A percentile compares a stretch with the other conserved stretches of the same genome.
These are phyloP conservation scores for Fusarium coffeatum DNA, from an alignment of 2,329 filamentous ascomycete species.

Conservation along the genomic window DNA sequence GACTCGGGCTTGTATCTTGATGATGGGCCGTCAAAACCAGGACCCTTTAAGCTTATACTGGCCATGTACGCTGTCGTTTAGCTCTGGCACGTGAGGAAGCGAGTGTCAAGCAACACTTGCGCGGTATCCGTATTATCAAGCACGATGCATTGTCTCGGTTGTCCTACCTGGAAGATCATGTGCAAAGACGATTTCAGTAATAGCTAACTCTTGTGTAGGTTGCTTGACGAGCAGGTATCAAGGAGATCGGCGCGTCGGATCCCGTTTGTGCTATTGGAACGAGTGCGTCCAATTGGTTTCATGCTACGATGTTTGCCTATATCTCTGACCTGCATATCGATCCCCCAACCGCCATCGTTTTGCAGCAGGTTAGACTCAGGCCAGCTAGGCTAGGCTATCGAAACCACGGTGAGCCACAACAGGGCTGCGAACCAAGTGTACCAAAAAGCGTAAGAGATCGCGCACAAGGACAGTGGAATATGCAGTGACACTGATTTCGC, in stretches of 20 bases:
- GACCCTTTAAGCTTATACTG: conserved; percentile 47
- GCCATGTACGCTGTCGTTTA: conserved; percentile 26
- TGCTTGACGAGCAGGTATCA: conserved; percentile 1
- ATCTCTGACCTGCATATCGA: not conserved
- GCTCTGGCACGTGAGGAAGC: conserved; percentile 18
- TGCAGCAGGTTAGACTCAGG: conserved; percentile 11
- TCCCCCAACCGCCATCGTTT: conserved; percentile 9
- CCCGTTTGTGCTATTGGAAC: conserved; percentile 14
- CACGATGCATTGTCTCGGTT: conserved; percentile 1
- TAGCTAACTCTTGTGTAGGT: conserved; percentile 1
- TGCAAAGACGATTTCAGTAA: conserved; percentile 16
- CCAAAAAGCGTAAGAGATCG: conserved; percentile 24
- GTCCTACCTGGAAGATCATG: conserved; percentile 20
- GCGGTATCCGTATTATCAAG: not conserved
- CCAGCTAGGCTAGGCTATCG: conserved; percentile 4
- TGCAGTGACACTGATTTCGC: conserved; percentile 29
- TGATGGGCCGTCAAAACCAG: conserved; percentile 15
- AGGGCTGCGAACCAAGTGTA: conserved; percentile 9
- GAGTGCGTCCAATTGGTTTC: conserved; percentile 3
- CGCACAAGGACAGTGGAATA: conserved; percentile 18
- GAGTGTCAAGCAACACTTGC: conserved; percentile 8
- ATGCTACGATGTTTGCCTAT: not conserved
- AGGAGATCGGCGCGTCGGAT: not conserved
- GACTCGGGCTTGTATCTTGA: conserved; percentile 28
- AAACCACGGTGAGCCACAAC: conserved; percentile 20